A percentile compares a stretch with the other conserved stretches of the same genome.
Conservation (phyloP, 306 rosid species). For the Medicago truncatula region DNA sequence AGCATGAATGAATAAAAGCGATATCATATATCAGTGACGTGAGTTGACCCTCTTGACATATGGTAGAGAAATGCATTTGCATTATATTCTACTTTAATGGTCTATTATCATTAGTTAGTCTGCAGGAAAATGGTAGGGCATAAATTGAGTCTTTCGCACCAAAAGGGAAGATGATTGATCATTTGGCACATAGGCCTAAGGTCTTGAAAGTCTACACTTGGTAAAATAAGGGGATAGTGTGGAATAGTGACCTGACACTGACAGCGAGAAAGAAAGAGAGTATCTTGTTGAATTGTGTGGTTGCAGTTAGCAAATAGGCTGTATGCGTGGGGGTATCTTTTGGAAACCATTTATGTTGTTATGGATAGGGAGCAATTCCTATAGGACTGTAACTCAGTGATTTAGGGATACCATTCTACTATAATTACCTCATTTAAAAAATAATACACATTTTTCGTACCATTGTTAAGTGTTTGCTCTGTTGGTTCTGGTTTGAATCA, state of each 20-base stretch:
- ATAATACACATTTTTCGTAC: neutral
- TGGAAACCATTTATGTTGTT: neutral
- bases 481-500: neutral
- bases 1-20: slow-evolving; percentile 3
- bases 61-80: slow-evolving; percentile 11
- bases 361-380: neutral
- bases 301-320: slow-evolving; percentile 1
- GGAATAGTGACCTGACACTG: slow-evolving; percentile 1
- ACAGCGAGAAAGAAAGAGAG: neutral
- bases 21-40: slow-evolving; percentile 9
- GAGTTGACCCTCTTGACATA: slow-evolving; percentile 14
- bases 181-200: neutral
- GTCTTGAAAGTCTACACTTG: neutral
- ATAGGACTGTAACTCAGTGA: neutral
- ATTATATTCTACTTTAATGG: slow-evolving; percentile 11
- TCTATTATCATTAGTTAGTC: neutral
- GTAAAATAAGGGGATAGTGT: neutral
- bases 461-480: neutral
- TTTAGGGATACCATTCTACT: neutral
- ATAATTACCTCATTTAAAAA: neutral
- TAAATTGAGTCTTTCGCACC: neutral
- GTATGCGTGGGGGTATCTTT: neutral
- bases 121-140: neutral
- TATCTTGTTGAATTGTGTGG: neutral
- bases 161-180: neutral